phyloP scores from a whole-genome alignment of 768 basidiomycete genomes.

The Collybia sordida region DNA sequence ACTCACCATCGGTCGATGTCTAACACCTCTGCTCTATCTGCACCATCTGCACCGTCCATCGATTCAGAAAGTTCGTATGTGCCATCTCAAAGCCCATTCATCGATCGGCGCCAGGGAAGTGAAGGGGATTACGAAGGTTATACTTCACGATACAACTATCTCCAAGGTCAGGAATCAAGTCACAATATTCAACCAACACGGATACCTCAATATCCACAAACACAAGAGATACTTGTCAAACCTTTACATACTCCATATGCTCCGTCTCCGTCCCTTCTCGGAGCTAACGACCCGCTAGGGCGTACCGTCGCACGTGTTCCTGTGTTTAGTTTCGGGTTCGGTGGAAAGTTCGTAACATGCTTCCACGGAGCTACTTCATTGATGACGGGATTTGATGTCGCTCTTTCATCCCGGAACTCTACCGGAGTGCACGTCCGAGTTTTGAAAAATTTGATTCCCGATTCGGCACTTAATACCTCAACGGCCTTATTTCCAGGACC shows the following conservation, averaged over 20 bases:
- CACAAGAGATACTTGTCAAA: conserved; percentile 35
- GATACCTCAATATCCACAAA: conserved; percentile 10
- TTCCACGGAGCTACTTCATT: conserved; percentile 73
- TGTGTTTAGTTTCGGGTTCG: conserved; percentile 88
- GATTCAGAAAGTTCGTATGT: conserved; percentile 38
- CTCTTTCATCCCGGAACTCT: conserved; percentile 67
- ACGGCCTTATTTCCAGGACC: conserved; percentile 81
- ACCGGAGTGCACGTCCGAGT: conserved; percentile 68
- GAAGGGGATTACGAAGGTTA: conserved; percentile 25
- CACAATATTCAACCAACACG: conserved; percentile 12
- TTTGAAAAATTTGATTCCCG: conserved; percentile 68
- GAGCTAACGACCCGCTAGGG: conserved; percentile 79
- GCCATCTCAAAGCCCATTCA: conserved; percentile 18
- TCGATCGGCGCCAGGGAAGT: conserved; percentile 15
- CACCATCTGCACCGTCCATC: conserved; percentile 15
- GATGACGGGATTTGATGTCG: conserved; percentile 76
- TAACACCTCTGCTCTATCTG: conserved; percentile 41
- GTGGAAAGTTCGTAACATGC: conserved; percentile 87
- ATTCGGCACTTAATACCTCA: conserved; percentile 56
- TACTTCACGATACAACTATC: conserved; percentile 25
- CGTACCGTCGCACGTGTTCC: conserved; percentile 74
- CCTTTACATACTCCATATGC: conserved; percentile 63
- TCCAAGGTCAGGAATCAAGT: conserved; percentile 14
- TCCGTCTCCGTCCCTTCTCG: conserved; percentile 80
- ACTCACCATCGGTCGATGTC: conserved; percentile 42